Base-by-base conservation (phyloP, 1,284 basidiomycete species). In the Psilocybe mexicana region DNA sequence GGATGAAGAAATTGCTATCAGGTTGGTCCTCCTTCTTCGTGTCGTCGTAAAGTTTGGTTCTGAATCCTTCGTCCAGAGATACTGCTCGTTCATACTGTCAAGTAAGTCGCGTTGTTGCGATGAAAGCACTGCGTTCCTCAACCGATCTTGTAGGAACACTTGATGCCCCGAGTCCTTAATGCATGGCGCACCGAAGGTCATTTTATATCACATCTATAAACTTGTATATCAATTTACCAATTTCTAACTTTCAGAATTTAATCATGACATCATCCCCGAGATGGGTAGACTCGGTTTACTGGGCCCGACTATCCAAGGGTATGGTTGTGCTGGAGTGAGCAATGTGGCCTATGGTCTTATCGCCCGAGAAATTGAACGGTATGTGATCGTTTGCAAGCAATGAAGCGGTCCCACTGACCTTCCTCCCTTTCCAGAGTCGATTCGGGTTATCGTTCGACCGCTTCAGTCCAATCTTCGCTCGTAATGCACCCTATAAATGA, bases 401-500 rank as follows among this genome's bases (percentile, higher is more conserved):
- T 28, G 3, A 23, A 38, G 18, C 3, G 23, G 23, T 5, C 10
- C 43, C 52, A 2, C 52, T n/a, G 35, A 54, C 50, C 7, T 33
- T 33, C 30, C 8, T 33, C 30, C 45, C 6, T 23, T 28, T 38
- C 18, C 62, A 93, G 93, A 54, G 87, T 99, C 42, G 96, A 99
- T 73, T 97, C 94, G 1, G 96, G 96, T 2, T 98, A 97, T 71
- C 88, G 96, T 36, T 95, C 92, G 4, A 96, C 90, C n/a, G 90
- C 96, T 71, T 96, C 93, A 28, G 96, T 99, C 1, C 96, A 99
- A 72, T 94, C 92, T 0, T 96, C 94, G 4, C 82, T 99, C 35
- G 94, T 96, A n/a, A 99, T 99, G 96, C 93, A 96, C 69, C 94
- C 96, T 2, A 98, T 98, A 70, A 80, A 94, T 73, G 92, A 91